phyloP scores from a whole-genome alignment of 768 basidiomycete genomes.

The Phlebiopsis gigantea region DNA sequence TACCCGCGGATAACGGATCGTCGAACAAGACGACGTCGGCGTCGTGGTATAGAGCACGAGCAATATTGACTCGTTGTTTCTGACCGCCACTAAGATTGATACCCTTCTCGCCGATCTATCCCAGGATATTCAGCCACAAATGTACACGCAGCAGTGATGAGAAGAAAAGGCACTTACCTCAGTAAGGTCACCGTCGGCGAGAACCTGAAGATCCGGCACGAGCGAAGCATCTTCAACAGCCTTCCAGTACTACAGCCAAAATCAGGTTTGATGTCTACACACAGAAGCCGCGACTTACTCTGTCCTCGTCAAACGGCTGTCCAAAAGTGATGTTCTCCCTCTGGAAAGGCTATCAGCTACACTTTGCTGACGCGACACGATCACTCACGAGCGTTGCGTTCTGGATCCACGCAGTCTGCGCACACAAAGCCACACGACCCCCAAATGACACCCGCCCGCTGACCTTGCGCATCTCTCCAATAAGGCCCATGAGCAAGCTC shows the following conservation, averaged over 20 bases:
- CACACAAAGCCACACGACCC: conserved; percentile 62
- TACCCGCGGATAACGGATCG: conserved; percentile 61
- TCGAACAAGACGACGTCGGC: conserved; percentile 60
- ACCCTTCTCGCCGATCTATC: conserved; percentile 67
- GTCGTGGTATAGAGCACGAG: conserved; percentile 60
- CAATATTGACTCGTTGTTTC: conserved; percentile 66
- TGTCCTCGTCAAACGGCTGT: conserved; percentile 53
- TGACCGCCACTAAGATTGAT: conserved; percentile 65
- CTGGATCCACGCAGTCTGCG: conserved; percentile 76
- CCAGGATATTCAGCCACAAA: neutral
- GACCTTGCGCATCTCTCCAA: conserved; percentile 63
- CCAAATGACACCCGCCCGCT: conserved; percentile 54
- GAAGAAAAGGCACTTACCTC: conserved; percentile 43
- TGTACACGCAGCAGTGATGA: neutral
- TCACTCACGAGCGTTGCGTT: conserved; percentile 52
- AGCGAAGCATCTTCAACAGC: conserved; percentile 55
- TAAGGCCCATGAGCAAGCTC: conserved; percentile 53
- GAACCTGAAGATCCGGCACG: conserved; percentile 55
- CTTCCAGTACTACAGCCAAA: conserved; percentile 47
- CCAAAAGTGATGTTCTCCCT: conserved; percentile 69
- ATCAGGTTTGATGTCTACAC: neutral
- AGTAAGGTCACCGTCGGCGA: conserved; percentile 68
- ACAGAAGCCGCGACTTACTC: conserved; percentile 8
- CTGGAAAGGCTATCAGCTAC: conserved; percentile 22
- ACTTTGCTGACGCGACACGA: neutral